phyloP scores from a whole-genome alignment of 2,329 filamentous ascomycete genomes.

The Byssochlamys sp. region DNA sequence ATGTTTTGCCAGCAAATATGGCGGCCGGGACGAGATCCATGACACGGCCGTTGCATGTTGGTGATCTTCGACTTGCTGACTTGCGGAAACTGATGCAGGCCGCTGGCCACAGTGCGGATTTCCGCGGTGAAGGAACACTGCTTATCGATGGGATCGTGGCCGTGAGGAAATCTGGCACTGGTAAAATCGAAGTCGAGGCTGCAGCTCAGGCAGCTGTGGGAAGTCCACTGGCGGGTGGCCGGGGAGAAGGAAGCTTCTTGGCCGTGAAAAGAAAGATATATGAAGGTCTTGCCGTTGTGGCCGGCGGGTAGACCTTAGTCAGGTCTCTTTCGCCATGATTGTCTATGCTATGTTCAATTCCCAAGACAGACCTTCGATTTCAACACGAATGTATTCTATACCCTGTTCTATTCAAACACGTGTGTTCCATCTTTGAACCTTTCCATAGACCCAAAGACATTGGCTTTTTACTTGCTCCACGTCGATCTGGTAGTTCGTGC shows the following conservation, averaged over 20 bases:
- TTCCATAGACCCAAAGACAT: not conserved
- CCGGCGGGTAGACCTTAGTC: conserved; percentile 41
- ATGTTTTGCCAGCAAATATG: conserved; percentile 51
- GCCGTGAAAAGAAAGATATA: conserved; percentile 87
- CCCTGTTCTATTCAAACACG: not conserved
- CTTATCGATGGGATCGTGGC: conserved; percentile 81
- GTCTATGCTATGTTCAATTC: not conserved
- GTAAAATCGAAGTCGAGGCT: conserved; percentile 78
- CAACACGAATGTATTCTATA: not conserved
- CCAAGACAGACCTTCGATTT: not conserved
- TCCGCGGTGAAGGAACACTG: conserved; percentile 82
- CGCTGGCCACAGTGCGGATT: conserved; percentile 78
- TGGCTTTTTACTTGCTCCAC: not conserved
- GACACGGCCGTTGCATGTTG: conserved; percentile 84
- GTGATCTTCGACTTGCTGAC: conserved; percentile 81
- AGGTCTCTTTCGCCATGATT: not conserved
- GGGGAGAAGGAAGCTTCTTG: conserved; percentile 62
- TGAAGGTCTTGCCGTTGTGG: conserved; percentile 82
- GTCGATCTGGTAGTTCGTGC: not conserved
- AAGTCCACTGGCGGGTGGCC: conserved; percentile 34
- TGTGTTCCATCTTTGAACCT: not conserved
- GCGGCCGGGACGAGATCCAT: conserved; percentile 65
- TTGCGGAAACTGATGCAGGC: conserved; percentile 73
- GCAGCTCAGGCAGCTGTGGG: conserved; percentile 47
- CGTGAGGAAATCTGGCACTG: conserved; percentile 78